phyloP scores from a whole-genome alignment of 2,329 filamentous ascomycete species.

The Colletotrichum sidae region DNA sequence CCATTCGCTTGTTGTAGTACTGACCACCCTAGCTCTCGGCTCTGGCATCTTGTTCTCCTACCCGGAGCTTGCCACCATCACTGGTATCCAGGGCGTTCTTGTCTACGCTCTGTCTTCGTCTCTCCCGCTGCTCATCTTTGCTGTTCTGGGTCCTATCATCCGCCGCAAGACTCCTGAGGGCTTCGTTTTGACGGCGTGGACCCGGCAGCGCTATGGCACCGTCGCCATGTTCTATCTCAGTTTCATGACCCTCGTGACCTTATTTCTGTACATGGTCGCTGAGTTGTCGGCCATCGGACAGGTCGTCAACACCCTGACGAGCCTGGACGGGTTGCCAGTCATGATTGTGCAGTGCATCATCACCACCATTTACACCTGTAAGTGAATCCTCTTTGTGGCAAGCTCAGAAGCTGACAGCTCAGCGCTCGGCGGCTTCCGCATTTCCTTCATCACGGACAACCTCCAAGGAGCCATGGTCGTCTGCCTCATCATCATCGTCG shows the following conservation, averaged over 20 bases:
- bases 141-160: conserved; percentile 80
- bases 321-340: conserved; percentile 78
- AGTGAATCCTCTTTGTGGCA: conserved; percentile 35
- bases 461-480: conserved; percentile 84
- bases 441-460: conserved; percentile 87
- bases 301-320: conserved; percentile 79
- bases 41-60: conserved; percentile 88
- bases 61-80: conserved; percentile 81
- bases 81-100: conserved; percentile 82
- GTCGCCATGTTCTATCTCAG: conserved; percentile 79
- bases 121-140: conserved; percentile 80
- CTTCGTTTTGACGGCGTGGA: conserved; percentile 88
- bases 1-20: conserved; percentile 43
- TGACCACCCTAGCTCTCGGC: conserved; percentile 76
- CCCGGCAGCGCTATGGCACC: conserved; percentile 79
- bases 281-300: conserved; percentile 86
- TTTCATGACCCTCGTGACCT: conserved; percentile 80
- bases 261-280: conserved; percentile 89
- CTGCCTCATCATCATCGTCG: conserved; percentile 78
- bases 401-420: conserved; percentile 4
- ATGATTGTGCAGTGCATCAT: conserved; percentile 82
- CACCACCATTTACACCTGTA: conserved; percentile 87
- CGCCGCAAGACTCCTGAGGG: conserved; percentile 83
- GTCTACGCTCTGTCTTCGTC: conserved; percentile 81
- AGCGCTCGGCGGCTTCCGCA: conserved; percentile 85